phyloP scores from a whole-genome alignment of 192 early-diverging fungal species.

The Coemansia sp. region DNA sequence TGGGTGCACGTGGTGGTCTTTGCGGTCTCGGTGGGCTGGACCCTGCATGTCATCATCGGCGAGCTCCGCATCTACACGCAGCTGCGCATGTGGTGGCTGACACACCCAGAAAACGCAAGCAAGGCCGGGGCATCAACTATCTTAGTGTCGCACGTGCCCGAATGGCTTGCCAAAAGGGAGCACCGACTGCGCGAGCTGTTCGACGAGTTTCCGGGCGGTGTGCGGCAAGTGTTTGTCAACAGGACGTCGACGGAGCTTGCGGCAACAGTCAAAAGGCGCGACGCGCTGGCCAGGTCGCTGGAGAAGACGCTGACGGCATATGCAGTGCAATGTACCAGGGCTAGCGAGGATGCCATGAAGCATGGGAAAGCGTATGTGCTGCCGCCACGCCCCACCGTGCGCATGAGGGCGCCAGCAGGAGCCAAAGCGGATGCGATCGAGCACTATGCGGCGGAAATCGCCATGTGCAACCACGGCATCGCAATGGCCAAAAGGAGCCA shows the following conservation, averaged over 20 bases:
- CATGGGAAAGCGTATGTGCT: slow-evolving; percentile 4
- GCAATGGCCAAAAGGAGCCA: slow-evolving; percentile 14
- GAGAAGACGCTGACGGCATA: slow-evolving; percentile 58
- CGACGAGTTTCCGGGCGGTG: slow-evolving; percentile 67
- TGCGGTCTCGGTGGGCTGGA: slow-evolving; percentile 26
- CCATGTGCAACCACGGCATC: slow-evolving; percentile 47
- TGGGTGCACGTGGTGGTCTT: slow-evolving; percentile 71
- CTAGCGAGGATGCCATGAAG: slow-evolving; percentile 8
- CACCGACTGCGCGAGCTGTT: slow-evolving; percentile 57
- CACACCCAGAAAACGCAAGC: slow-evolving; percentile 51
- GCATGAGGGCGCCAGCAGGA: slow-evolving; percentile 44
- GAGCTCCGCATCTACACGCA: slow-evolving; percentile 61
- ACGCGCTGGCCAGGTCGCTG: slow-evolving; percentile 49
- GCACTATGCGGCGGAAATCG: slow-evolving; percentile 25
- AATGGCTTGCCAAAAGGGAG: slow-evolving; percentile 52
- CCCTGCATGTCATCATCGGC: slow-evolving; percentile 55
- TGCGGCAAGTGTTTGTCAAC: slow-evolving; percentile 63
- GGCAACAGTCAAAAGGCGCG: slow-evolving; percentile 54
- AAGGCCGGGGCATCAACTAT: slow-evolving; percentile 62
- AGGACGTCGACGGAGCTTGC: slow-evolving; percentile 56
- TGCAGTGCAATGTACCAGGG: slow-evolving; percentile 40
- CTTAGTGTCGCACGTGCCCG: slow-evolving; percentile 69
- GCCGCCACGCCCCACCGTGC: slow-evolving; percentile 51
- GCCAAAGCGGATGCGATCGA: slow-evolving; percentile 60
- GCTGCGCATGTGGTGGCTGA: slow-evolving; percentile 65